phyloP scores from a whole-genome alignment of 805 yeast genomes.

The Schwanniomyces occidentalis region DNA sequence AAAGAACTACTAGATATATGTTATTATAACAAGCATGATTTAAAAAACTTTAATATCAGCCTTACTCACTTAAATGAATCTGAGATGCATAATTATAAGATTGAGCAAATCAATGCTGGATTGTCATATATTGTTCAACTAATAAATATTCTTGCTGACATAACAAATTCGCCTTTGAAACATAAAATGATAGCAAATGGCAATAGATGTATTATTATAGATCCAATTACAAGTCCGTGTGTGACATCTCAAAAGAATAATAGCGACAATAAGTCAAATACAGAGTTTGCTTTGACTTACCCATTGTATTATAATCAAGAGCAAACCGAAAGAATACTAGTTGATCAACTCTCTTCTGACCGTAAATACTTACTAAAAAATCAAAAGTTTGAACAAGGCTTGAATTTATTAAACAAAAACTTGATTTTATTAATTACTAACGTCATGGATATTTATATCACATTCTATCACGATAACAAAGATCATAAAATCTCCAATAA shows the following conservation, averaged over 20 bases:
- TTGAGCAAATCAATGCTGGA: slow-evolving; percentile 33
- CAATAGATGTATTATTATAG: slow-evolving; percentile 22
- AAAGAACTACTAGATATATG: slow-evolving; percentile 30
- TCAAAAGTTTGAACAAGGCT: slow-evolving; percentile 32
- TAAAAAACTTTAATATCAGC: slow-evolving; percentile 10
- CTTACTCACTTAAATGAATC: slow-evolving; percentile 7
- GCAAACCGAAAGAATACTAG: slow-evolving; percentile 18
- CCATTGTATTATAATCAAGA: slow-evolving; percentile 30
- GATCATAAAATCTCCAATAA: slow-evolving; percentile 11
- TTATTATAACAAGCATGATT: slow-evolving; percentile 19
- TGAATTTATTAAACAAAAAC: slow-evolving; percentile 32
- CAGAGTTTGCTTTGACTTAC: no score
- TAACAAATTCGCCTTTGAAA: slow-evolving; percentile 26
- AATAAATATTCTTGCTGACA: slow-evolving; percentile 21
- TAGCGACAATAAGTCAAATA: no score
- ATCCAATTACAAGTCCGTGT: no score
- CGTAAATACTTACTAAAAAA: slow-evolving; percentile 14
- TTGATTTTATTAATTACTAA: slow-evolving; percentile 24
- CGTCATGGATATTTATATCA: slow-evolving; percentile 9
- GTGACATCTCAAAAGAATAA: no score
- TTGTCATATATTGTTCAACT: slow-evolving; percentile 30
- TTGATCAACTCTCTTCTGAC: background rate
- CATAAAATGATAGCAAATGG: slow-evolving; percentile 28
- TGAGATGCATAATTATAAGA: slow-evolving; percentile 12
- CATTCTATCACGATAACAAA: slow-evolving; percentile 6